Evolutionary conservation across 305 asterid species (phyloP).

Genomic region (Solanum hybrid): DNA sequence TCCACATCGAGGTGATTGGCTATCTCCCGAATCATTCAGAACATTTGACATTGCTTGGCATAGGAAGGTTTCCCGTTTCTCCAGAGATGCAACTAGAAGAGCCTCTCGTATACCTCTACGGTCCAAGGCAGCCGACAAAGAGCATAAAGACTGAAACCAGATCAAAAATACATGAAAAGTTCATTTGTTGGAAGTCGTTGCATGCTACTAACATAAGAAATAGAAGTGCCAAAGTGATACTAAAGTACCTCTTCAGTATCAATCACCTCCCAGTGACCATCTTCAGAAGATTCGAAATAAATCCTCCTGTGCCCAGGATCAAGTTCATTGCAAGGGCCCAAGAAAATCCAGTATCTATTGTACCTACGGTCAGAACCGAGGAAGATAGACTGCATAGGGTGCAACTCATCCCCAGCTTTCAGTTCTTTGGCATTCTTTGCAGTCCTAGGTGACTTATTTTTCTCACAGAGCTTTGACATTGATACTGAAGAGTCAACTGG

Average conservation of each 20-base stretch:
- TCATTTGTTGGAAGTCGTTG: background rate
- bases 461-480: constrained; percentile 33
- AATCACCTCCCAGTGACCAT: constrained; percentile 94
- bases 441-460: constrained; percentile 30
- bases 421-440: constrained; percentile 27
- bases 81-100: constrained; percentile 59
- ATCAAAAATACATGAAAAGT: constrained; percentile 11
- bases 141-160: constrained; percentile 50
- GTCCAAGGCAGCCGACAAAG: constrained; percentile 60
- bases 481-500: constrained; percentile 64
- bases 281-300: constrained; percentile 96
- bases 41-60: constrained; percentile 41
- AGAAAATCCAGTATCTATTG: constrained; percentile 93
- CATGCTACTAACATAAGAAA: background rate
- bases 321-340: constrained; percentile 86
- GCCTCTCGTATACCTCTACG: constrained; percentile 85
- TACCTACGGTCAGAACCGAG: constrained; percentile 97
- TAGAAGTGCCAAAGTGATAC: background rate
- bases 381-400: constrained; percentile 92
- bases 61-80: constrained; percentile 43
- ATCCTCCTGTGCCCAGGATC: constrained; percentile 97
- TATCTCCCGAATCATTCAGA: constrained; percentile 26
- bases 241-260: constrained; percentile 68
- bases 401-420: constrained; percentile 40
- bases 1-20: constrained; percentile 43